A percentile compares a stretch with the other conserved stretches of the same genome.
phyloP scores from a whole-genome alignment of 2,329 filamentous ascomycete genomes.

The Microascus cirrosus region DNA sequence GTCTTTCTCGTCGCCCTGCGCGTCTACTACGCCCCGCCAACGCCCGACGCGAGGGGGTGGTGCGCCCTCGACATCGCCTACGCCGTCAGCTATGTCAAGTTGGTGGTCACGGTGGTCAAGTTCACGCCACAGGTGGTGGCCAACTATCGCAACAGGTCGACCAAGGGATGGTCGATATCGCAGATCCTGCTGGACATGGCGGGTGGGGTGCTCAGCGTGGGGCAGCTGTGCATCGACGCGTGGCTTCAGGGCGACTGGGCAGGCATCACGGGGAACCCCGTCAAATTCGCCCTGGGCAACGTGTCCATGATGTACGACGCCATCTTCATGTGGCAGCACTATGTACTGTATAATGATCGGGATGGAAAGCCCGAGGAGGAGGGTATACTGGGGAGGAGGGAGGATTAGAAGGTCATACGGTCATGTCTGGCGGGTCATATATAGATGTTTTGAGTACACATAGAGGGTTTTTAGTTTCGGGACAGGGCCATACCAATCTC shows the following conservation, averaged over 20 bases:
- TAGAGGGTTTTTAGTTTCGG: not conserved
- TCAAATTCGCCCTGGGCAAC: constrained; percentile 80
- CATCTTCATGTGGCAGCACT: constrained; percentile 84
- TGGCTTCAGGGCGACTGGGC: constrained; percentile 79
- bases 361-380: constrained; percentile 10
- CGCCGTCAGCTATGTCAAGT: constrained; percentile 76
- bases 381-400: constrained; percentile 17
- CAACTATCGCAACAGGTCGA: constrained; percentile 79
- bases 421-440: not conserved
- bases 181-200: constrained; percentile 76
- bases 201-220: constrained; percentile 71
- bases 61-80: constrained; percentile 53
- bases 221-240: constrained; percentile 76
- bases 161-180: constrained; percentile 75
- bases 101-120: constrained; percentile 81
- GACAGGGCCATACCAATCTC: not conserved
- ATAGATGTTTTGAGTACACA: not conserved
- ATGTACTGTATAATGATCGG: constrained; percentile 53
- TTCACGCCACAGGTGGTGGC: constrained; percentile 78
- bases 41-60: constrained; percentile 31
- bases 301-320: constrained; percentile 78
- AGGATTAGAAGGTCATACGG: constrained; percentile 9
- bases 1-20: constrained; percentile 39
- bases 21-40: constrained; percentile 25
- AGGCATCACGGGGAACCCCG: constrained; percentile 80